Percentiles rank a stretch among this genome's conserved stretches.
These are phyloP conservation scores for Telopea speciosissima DNA, from an alignment of 177 flowering plant genomes.

Conservation along the genomic window DNA sequence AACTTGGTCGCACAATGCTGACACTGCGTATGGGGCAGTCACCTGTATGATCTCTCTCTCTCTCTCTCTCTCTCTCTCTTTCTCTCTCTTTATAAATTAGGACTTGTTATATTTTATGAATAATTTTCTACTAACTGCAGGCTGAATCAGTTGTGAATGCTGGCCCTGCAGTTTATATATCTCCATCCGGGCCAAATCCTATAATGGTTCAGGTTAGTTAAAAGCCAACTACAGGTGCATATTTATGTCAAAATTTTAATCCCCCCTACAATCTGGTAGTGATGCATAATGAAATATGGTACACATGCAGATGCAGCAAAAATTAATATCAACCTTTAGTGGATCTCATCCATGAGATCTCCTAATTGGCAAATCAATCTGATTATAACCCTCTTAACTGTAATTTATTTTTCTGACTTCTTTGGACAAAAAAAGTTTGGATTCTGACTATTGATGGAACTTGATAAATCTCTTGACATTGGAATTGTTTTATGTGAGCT, in stretches of 20 bases:
- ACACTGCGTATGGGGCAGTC: slow-evolving; percentile 84
- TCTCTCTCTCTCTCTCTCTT: not conserved
- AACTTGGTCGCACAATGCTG: slow-evolving; percentile 89
- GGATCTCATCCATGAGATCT: too few relatives aligned
- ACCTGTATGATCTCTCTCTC: slow-evolving; percentile 50
- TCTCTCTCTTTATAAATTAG: not conserved
- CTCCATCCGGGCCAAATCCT: slow-evolving; percentile 88
- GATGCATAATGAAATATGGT: not conserved
- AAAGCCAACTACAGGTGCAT: not conserved
- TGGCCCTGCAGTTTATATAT: slow-evolving; percentile 93
- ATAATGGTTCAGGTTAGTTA: slow-evolving; percentile 92
- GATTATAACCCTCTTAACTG: too few relatives aligned
- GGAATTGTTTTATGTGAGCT: too few relatives aligned
- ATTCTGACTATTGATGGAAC: too few relatives aligned
- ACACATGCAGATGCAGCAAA: not conserved
- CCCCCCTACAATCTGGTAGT: not conserved
- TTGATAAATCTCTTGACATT: too few relatives aligned
- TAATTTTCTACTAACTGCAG: slow-evolving; percentile 33
- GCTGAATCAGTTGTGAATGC: slow-evolving; percentile 74
- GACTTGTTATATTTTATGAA: not conserved
- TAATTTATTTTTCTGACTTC: too few relatives aligned
- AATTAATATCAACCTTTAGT: too few relatives aligned
- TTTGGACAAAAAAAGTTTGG: too few relatives aligned
- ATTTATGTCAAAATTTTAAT: not conserved
- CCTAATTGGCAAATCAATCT: too few relatives aligned